phyloP scores from a whole-genome alignment of 352 stramenopile species.

The Pythium sukuiense region DNA sequence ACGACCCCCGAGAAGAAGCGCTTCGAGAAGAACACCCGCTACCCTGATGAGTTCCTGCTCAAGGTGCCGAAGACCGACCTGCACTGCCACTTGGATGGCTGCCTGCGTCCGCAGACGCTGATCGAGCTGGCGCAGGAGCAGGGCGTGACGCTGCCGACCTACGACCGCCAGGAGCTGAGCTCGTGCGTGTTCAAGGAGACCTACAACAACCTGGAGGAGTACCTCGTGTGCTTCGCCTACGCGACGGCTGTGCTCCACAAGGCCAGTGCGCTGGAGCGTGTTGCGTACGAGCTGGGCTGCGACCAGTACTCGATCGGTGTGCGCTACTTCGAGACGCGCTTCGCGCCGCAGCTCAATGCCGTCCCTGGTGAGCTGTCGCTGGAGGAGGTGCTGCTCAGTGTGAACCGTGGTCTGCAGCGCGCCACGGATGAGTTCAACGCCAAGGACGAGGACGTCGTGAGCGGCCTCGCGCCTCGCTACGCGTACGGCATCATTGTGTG shows the following conservation, averaged over 20 bases:
- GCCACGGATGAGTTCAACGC: slow-evolving; percentile 71
- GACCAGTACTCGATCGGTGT: slow-evolving; percentile 81
- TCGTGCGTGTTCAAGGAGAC: slow-evolving; percentile 78
- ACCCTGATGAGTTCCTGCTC: slow-evolving; percentile 71
- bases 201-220: slow-evolving; percentile 82
- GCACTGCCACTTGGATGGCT: slow-evolving; percentile 88
- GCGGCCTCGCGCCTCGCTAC: slow-evolving; percentile 58
- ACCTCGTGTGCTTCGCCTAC: slow-evolving; percentile 84
- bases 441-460: slow-evolving; percentile 44
- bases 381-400: slow-evolving; percentile 69
- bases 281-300: slow-evolving; percentile 82
- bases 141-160: slow-evolving; percentile 70
- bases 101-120: slow-evolving; percentile 75
- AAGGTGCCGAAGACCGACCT: slow-evolving; percentile 82
- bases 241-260: slow-evolving; percentile 66
- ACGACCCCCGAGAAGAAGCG: slow-evolving; percentile 23
- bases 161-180: slow-evolving; percentile 58
- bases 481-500: slow-evolving; percentile 89
- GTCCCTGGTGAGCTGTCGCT: slow-evolving; percentile 60
- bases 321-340: slow-evolving; percentile 86
- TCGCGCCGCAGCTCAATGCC: slow-evolving; percentile 81
- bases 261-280: slow-evolving; percentile 66
- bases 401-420: slow-evolving; percentile 62
- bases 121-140: slow-evolving; percentile 81
- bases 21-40: slow-evolving; percentile 58